These are phyloP conservation scores for Epichloe scottii DNA, from an alignment of 2,329 filamentous ascomycete genomes.

Conservation along the genomic window DNA sequence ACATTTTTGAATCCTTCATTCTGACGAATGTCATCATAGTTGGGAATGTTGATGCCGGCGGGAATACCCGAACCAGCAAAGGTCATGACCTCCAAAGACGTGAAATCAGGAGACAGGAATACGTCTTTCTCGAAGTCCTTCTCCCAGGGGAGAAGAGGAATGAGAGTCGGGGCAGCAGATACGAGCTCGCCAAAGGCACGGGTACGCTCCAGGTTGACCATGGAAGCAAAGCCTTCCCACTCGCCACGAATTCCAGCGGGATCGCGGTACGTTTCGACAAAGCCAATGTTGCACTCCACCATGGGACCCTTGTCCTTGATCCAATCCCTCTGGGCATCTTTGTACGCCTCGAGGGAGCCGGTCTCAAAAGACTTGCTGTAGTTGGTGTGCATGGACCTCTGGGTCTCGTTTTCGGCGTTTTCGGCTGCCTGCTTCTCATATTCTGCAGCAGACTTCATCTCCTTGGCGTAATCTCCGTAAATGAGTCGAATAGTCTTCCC, in stretches of 20 bases:
- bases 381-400: constrained; percentile 59
- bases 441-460: constrained; percentile 58
- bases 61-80: constrained; percentile 57
- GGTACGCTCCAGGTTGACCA: constrained; percentile 85
- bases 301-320: constrained; percentile 71
- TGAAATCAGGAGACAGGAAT: constrained; percentile 92
- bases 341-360: constrained; percentile 66
- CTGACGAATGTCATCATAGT: constrained; percentile 69
- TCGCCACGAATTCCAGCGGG: constrained; percentile 70
- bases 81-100: constrained; percentile 79
- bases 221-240: constrained; percentile 74
- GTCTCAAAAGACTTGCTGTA: constrained; percentile 64
- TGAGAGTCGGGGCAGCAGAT: constrained; percentile 65
- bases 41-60: constrained; percentile 56
- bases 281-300: constrained; percentile 71
- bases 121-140: constrained; percentile 91
- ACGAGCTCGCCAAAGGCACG: constrained; percentile 79
- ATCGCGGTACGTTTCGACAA: constrained; percentile 77
- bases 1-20: constrained; percentile 86
- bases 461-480: constrained; percentile 61
- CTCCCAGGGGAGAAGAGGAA: constrained; percentile 80
- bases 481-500: constrained; percentile 59
- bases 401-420: constrained; percentile 59
- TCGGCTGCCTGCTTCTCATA: constrained; percentile 56
- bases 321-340: constrained; percentile 70